Evolutionary conservation across 2,329 filamentous ascomycete species (phyloP), one percentile per base, ranked within the genome.

Genomic region (Diplodia seriata): DNA sequence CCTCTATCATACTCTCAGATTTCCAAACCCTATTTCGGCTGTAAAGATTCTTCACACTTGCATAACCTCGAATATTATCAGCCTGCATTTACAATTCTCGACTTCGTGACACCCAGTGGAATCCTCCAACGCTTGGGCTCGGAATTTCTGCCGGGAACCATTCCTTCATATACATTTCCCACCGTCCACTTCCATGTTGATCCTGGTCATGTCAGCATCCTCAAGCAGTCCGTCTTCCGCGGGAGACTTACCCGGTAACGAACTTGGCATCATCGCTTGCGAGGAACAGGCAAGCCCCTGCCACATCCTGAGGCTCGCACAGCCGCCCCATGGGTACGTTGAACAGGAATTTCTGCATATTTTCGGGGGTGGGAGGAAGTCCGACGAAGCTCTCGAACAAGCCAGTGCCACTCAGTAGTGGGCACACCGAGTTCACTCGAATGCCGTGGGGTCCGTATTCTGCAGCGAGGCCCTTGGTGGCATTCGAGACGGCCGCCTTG

Each of bases 401-500:
- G 2, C 87, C 88, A 0, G 90, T 93, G 18, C 84, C 86, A 1
- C 87, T 89, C 0, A 92, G 82, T 0, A 92, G 84, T 0, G 90
- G 90, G 56, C 88, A 91, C 15, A 93, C 87, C 1, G 86, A 85
- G 70, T 92, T 92, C 73, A 93, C 89, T 0, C 90, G 86, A 70
- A 94, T 91, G 71, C 91, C 85, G 66, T 91, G 85, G 0, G 87
- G 85, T 0, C 88, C 91, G 72, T 90, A 93, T 76, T 93, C 91
- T 1, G 90, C 88, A 0, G 90, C 91, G 71, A 94, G 83, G 12
- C 85, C 85, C 78, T 88, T 89, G 2, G 87, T 89, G 11, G 86
- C 87, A 59, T 85, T 90, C 71, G 85, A 85, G 12, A 90, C 85
- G 0, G 89, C 89, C 0, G 86, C 88, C 75, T 91, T 91, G 53